Evolutionary conservation across 331 rosid species (phyloP), one percentile per base, ranked within the genome.

Genomic region (Malus hybrid): DNA sequence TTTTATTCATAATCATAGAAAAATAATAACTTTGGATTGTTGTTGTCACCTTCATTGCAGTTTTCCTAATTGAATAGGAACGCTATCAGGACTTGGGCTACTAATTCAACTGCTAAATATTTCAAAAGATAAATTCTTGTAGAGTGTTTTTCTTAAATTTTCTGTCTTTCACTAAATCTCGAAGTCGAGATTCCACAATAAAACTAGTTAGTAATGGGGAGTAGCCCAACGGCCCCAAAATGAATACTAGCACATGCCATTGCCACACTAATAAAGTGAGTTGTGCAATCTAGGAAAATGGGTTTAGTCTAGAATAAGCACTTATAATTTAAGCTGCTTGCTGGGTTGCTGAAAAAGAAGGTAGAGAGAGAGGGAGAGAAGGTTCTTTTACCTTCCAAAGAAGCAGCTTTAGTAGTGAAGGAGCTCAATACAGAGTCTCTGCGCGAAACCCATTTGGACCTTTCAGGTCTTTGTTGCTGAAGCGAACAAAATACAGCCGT

Each of bases 401-500:
- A 87, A 81, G 97, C 87, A 87, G 97, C 97, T 84, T 79, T 86
- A 31, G 86, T 65, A 16, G 83, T 12, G 80, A 39, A 60, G 71
- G 89, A 77, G 76, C 82, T 78, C 28, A 79, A 78, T 71, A 57
- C 77, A 76, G 84, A 64, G n/a, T 72, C 78, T 76, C 72, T 88
- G 56, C 54, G 82, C 33, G 75, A 78, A 11, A 44, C 66, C 79
- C 89, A 86, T 59, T 46, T 68, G 18, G 82, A 80, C 77, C 75
- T 83, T 32, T 78, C 89, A 50, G 71, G 66, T 86, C 83, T 72
- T 60, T 78, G 85, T 22, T 80, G 82, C 27, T 59, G 86, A 85
- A 83, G 65, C 66, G 78, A 77, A 48, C 72, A 72, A 32, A 73
- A 80, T 20, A 85, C 39, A 56, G 83, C 39, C 29, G 83, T 74